Evolutionary conservation across 148 eudicot genomes (phyloP).

Genomic region (Rheum nobile): DNA sequence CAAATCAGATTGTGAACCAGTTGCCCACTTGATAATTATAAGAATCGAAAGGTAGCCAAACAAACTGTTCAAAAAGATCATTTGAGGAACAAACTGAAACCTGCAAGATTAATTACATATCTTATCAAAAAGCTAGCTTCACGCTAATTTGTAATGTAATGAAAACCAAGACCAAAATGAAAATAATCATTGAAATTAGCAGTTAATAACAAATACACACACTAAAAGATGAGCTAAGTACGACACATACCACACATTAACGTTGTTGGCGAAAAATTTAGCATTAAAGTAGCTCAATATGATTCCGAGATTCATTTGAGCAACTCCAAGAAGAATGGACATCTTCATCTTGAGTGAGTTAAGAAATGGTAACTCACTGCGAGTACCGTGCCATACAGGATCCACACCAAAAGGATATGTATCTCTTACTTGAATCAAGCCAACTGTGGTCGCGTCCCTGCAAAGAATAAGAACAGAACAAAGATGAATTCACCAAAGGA

Average conservation of each 20-base stretch:
- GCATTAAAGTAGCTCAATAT: slow-evolving; percentile 47
- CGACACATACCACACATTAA: slow-evolving; percentile 35
- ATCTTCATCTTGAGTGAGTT: slow-evolving; percentile 61
- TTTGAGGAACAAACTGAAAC: slow-evolving; percentile 48
- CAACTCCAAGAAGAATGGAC: slow-evolving; percentile 53
- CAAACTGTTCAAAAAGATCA: slow-evolving; percentile 44
- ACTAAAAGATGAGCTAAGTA: neutral
- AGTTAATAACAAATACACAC: neutral
- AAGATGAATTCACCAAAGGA: slow-evolving; percentile 7
- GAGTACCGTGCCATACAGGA: slow-evolving; percentile 52
- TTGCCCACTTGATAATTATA: slow-evolving; percentile 43
- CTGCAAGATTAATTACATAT: slow-evolving; percentile 12
- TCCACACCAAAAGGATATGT: slow-evolving; percentile 51
- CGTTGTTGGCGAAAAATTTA: slow-evolving; percentile 26
- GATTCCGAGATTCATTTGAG: slow-evolving; percentile 54
- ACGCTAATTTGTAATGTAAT: too few relatives aligned
- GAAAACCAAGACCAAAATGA: neutral
- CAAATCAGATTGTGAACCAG: slow-evolving; percentile 52
- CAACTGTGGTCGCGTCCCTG: slow-evolving; percentile 41
- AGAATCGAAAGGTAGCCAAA: slow-evolving; percentile 53
- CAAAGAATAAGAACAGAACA: slow-evolving; percentile 10
- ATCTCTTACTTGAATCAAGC: slow-evolving; percentile 47
- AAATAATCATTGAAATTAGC: neutral
- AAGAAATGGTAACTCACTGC: slow-evolving; percentile 49
- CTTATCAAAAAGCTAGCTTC: too few relatives aligned